Evolutionary conservation across 164 flowering plant genomes (phyloP).

Genomic region (Sedum album): DNA sequence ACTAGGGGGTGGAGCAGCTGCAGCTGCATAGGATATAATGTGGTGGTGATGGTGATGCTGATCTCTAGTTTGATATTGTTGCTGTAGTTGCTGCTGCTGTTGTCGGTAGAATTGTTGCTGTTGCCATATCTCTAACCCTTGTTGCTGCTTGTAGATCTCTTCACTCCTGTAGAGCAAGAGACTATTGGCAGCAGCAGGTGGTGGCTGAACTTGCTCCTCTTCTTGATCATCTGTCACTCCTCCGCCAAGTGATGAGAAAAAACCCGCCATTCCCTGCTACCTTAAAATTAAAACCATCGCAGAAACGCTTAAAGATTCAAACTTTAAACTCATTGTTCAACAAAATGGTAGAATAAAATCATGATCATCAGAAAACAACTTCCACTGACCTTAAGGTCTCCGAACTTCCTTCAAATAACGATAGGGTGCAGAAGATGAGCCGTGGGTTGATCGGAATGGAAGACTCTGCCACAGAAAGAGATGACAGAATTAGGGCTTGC

Average conservation of each 20-base stretch:
- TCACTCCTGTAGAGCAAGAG: slow-evolving; percentile 7
- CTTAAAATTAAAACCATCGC: slow-evolving; percentile 5
- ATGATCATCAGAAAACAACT: background rate
- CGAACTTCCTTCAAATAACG: background rate
- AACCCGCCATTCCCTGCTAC: slow-evolving; percentile 48
- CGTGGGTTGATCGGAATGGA: background rate
- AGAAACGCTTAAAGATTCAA: slow-evolving; percentile 15
- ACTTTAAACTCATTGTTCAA: slow-evolving; percentile 14
- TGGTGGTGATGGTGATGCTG: slow-evolving; percentile 20
- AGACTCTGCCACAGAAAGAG: background rate
- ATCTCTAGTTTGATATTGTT: slow-evolving; percentile 24
- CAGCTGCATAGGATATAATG: slow-evolving; percentile 17
- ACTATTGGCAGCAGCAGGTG: background rate
- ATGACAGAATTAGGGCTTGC: background rate
- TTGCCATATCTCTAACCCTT: slow-evolving; percentile 11
- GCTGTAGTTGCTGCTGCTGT: slow-evolving; percentile 6
- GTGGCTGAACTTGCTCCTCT: background rate
- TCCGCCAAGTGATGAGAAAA: slow-evolving; percentile 36
- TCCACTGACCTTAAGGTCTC: background rate
- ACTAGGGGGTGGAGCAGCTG: slow-evolving; percentile 7
- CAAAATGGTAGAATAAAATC: background rate
- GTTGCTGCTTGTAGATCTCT: slow-evolving; percentile 7
- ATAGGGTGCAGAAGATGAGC: background rate
- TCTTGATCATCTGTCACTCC: slow-evolving; percentile 10
- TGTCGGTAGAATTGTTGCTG: slow-evolving; percentile 11